phyloP scores from a whole-genome alignment of 2,329 filamentous ascomycete species.

The Curvularia sp. region DNA sequence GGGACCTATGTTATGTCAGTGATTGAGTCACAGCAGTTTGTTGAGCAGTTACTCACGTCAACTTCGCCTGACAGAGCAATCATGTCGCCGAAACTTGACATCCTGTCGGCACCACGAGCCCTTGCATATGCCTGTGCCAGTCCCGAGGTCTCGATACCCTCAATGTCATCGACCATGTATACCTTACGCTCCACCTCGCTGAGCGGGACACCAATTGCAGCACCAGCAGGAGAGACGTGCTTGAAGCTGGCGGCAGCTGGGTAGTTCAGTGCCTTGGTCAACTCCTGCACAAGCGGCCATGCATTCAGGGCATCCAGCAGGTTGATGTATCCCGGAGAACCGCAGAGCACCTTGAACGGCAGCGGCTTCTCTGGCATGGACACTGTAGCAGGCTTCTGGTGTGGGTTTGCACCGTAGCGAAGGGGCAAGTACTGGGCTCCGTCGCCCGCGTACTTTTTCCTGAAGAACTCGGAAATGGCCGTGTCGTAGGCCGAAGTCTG shows the following conservation, averaged over 20 bases:
- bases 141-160: conserved; percentile 81
- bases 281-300: conserved; percentile 95
- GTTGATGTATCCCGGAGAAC: conserved; percentile 96
- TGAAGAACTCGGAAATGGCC: conserved; percentile 96
- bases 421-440: conserved; percentile 84
- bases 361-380: conserved; percentile 75
- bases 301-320: conserved; percentile 94
- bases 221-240: conserved; percentile 96
- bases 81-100: conserved; percentile 98
- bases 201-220: conserved; percentile 89
- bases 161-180: conserved; percentile 97
- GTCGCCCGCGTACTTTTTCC: conserved; percentile 90
- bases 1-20: conserved; percentile 57
- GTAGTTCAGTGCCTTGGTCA: conserved; percentile 84
- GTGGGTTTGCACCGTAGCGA: conserved; percentile 95
- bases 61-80: conserved; percentile 92
- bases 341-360: conserved; percentile 93
- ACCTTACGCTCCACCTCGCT: conserved; percentile 90
- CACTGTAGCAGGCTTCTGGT: conserved; percentile 95
- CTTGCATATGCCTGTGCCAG: conserved; percentile 95
- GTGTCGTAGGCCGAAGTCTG: conserved; percentile 97
- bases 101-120: conserved; percentile 93
- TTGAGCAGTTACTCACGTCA: conserved; percentile 60
- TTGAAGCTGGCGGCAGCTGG: conserved; percentile 96
- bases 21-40: not conserved